Percentiles rank a stretch among this genome's conserved stretches.
Evolutionary conservation across 2,329 filamentous ascomycete species (phyloP).

Genomic region (Botrytis elliptica): DNA sequence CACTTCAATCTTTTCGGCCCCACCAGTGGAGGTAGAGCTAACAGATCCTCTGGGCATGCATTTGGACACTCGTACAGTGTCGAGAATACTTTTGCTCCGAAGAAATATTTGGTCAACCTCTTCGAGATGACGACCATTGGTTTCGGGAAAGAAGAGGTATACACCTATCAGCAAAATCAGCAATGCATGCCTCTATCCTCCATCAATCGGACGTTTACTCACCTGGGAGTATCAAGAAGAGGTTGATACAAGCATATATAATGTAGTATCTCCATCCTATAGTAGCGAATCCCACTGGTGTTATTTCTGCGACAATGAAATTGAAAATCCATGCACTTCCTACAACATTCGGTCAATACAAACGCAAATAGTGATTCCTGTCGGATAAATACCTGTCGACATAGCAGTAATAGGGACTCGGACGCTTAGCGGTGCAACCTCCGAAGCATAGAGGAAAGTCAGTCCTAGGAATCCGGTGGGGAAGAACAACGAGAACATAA

Average conservation of each 20-base stretch:
- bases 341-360: background rate
- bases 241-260: conserved; percentile 52
- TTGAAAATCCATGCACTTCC: conserved; percentile 22
- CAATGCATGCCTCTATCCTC: background rate
- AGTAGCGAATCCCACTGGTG: conserved; percentile 44
- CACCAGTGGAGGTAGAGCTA: background rate
- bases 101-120: conserved; percentile 35
- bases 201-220: background rate
- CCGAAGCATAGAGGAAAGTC: conserved; percentile 55
- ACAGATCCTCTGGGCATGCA: background rate
- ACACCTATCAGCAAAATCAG: conserved; percentile 43
- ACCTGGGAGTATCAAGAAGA: conserved; percentile 17
- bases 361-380: background rate
- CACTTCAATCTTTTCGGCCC: background rate
- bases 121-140: conserved; percentile 46
- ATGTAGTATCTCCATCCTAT: conserved; percentile 63
- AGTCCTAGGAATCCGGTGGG: conserved; percentile 52
- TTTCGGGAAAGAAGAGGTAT: conserved; percentile 56
- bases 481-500: conserved; percentile 55
- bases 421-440: conserved; percentile 53
- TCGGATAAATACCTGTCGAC: conserved; percentile 9
- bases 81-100: conserved; percentile 13
- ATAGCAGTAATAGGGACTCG: conserved; percentile 41
- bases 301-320: conserved; percentile 35
- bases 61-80: conserved; percentile 10